These are phyloP conservation scores for Cercophora samala DNA, from an alignment of 495 filamentous ascomycete species.

Conservation along the genomic window DNA sequence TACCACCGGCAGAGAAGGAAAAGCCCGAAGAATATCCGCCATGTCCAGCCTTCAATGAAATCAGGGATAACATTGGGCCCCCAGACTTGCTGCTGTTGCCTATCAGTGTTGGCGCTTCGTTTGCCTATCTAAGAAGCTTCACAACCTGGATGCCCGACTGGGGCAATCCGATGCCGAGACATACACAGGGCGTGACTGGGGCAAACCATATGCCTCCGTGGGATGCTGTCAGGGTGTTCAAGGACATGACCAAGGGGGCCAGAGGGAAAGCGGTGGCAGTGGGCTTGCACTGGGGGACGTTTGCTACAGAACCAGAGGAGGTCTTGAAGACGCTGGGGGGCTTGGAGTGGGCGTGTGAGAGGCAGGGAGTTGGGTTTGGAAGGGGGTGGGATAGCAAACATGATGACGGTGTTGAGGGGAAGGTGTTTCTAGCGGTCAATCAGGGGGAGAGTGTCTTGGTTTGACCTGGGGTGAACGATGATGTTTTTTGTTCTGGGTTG, in stretches of 20 bases:
- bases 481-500: background rate
- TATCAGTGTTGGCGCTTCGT: slow-evolving; percentile 30
- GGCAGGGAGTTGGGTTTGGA: slow-evolving; percentile 29
- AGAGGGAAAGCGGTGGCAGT: slow-evolving; percentile 24
- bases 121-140: slow-evolving; percentile 31
- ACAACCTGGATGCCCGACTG: slow-evolving; percentile 25
- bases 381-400: slow-evolving; percentile 5
- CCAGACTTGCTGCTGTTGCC: slow-evolving; percentile 31
- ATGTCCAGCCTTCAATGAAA: slow-evolving; percentile 31
- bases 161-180: slow-evolving; percentile 29
- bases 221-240: slow-evolving; percentile 34
- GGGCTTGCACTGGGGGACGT: slow-evolving; percentile 38
- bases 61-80: slow-evolving; percentile 21
- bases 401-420: background rate
- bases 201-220: slow-evolving; percentile 36
- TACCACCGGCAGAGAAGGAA: slow-evolving; percentile 1
- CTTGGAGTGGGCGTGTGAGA: slow-evolving; percentile 32
- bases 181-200: slow-evolving; percentile 23
- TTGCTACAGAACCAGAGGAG: slow-evolving; percentile 30
- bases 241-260: slow-evolving; percentile 21
- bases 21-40: slow-evolving; percentile 18
- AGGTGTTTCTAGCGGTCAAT: slow-evolving; percentile 23
- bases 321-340: slow-evolving; percentile 30
- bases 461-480: background rate
- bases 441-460: slow-evolving; percentile 23